Evolutionary conservation across 257 asterid genomes (phyloP), one percentile per base, ranked within the genome.

Genomic region (Scutellaria galericulata): DNA sequence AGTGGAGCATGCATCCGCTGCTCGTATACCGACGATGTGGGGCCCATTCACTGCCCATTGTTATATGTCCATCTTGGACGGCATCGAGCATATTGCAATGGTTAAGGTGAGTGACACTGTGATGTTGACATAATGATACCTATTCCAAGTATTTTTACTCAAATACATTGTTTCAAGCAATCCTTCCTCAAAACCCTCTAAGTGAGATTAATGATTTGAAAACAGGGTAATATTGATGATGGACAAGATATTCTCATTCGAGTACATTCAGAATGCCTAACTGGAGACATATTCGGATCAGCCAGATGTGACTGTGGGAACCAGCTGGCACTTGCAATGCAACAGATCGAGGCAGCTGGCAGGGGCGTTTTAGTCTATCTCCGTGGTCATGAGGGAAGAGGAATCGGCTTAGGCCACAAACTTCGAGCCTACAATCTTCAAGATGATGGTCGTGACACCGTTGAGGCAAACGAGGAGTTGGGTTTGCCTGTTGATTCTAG

Each of bases 361-460:
- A 81, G 86, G 75, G 99, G 99, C 1, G 90, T 92, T 62, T 74
- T 95, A 67, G 96, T 95, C 55, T 95, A 92, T 75, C 89, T 95
- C n/a, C 98, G 98, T 27, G 99, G 99, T 54, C 99, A 95, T 15
- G 99, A 95, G 78, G 98, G 99, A 46, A 82, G 98, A 45, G 99
- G 99, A 31, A 95, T 95, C 7, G 99, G 99, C 71, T 80, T 95
- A 77, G 99, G 99, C 66, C 99, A 94, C 85, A 94, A 94, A 56
- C 99, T 94, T 14, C 92, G 92, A 7, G 98, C 99, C 41, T 94
- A 94, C 87, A 91, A 86, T 73, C 82, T 94, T 73, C 99, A 94
- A 77, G 99, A 94, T 71, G 96, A 78, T 40, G 99, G 99, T 22
- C 87, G 95, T 42, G 99, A 91, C 77, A 91, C 99, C 2, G 97